Percentiles rank a stretch among this genome's conserved stretches.
phyloP scores from a whole-genome alignment of 768 basidiomycete species.

The Pisolithus microcarpus region DNA sequence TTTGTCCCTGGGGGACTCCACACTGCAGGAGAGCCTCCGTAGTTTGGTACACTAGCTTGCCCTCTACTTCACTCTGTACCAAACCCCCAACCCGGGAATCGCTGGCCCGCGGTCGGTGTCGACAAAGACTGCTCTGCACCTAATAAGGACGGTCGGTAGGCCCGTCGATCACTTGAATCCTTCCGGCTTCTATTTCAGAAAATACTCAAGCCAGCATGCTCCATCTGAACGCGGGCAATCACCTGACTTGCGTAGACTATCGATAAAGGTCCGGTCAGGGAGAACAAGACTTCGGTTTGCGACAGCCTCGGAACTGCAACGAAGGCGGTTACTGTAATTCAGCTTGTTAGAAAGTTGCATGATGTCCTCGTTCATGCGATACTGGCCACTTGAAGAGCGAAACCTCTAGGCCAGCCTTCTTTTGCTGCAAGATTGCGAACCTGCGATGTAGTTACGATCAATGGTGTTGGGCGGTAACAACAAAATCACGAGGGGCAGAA shows the following conservation, averaged over 20 bases:
- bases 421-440: conserved; percentile 72
- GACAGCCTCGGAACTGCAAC: conserved; percentile 70
- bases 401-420: conserved; percentile 79
- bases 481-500: conserved; percentile 77
- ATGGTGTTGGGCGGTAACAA: not conserved
- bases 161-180: not conserved
- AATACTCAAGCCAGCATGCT: conserved; percentile 63
- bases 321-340: conserved; percentile 71
- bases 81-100: no score
- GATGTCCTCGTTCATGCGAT: conserved; percentile 95
- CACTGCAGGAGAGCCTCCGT: no score
- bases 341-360: conserved; percentile 86
- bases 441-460: conserved; percentile 31
- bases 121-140: no score
- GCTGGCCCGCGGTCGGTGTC: no score
- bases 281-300: conserved; percentile 53
- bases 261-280: conserved; percentile 39
- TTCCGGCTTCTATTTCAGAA: conserved; percentile 48
- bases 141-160: conserved; percentile 21
- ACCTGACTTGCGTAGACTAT: conserved; percentile 34
- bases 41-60: no score
- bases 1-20: conserved; percentile 64
- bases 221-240: conserved; percentile 26
- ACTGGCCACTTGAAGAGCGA: conserved; percentile 90
- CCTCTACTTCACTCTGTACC: no score